phyloP scores from a whole-genome alignment of 1,139 yeast species.

The Hansenula sp. region DNA sequence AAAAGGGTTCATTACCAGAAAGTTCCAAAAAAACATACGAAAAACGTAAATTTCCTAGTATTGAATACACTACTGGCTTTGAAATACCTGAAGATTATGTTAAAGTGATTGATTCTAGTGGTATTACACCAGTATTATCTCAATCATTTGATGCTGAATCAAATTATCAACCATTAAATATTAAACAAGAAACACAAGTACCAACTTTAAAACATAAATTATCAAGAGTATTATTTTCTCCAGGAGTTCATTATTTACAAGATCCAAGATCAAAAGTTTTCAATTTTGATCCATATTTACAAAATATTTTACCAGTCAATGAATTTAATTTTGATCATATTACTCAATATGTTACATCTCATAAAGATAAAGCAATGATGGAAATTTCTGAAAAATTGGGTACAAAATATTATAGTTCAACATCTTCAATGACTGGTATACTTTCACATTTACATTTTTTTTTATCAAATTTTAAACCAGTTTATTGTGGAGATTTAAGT shows the following conservation, averaged over 20 bases:
- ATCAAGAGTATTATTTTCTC: constrained; percentile 68
- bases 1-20: too few species aligned
- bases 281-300: constrained; percentile 64
- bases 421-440: constrained; percentile 80
- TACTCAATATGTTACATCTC: constrained; percentile 58
- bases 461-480: constrained; percentile 57
- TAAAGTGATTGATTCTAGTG: too few species aligned
- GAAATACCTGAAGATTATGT: too few species aligned
- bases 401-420: constrained; percentile 65
- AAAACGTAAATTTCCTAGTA: too few species aligned
- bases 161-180: constrained; percentile 8
- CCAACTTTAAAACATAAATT: constrained; percentile 59
- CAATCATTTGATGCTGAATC: not conserved
- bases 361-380: constrained; percentile 53
- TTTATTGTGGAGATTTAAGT: constrained; percentile 40
- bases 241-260: constrained; percentile 76
- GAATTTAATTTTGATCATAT: constrained; percentile 64
- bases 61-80: too few species aligned
- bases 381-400: constrained; percentile 38
- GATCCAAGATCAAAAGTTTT: constrained; percentile 73
- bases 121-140: not conserved
- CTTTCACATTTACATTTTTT: constrained; percentile 70
- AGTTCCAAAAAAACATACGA: too few species aligned
- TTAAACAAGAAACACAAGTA: constrained; percentile 14
- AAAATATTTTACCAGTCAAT: constrained; percentile 57